Conservation (phyloP, 108 stramenopile genomes). For the Skeletonema tropicum region DNA sequence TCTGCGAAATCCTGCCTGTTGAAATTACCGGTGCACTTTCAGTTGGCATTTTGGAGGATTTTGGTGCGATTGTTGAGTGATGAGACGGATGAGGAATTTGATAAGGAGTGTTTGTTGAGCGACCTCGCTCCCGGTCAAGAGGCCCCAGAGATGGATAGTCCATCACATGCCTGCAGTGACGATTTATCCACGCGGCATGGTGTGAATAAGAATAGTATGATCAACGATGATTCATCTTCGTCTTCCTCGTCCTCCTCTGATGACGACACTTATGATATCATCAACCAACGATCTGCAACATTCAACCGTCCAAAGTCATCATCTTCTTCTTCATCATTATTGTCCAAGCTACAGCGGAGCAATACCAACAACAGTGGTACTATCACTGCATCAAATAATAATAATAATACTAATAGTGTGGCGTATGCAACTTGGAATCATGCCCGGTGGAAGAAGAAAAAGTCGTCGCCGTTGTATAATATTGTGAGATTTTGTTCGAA, state of each 20-base stretch:
- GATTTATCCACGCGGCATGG: not conserved
- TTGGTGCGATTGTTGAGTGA: constrained; percentile 63
- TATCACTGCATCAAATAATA: no score
- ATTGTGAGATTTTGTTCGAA: constrained; percentile 38
- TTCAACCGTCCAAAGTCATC: not conserved
- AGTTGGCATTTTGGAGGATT: constrained; percentile 63
- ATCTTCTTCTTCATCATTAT: not conserved
- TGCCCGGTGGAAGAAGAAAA: constrained; percentile 36
- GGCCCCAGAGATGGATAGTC: not conserved
- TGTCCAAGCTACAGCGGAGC: not conserved
- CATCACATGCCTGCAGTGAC: not conserved
- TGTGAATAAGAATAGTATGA: not conserved
- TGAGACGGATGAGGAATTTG: constrained; percentile 63
- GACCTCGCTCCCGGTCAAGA: no score
- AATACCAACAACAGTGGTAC: not conserved
- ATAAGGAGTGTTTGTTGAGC: constrained; percentile 56
- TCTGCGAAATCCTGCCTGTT: constrained; percentile 26
- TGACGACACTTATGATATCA: not conserved
- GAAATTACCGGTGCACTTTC: constrained; percentile 57
- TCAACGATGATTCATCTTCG: not conserved
- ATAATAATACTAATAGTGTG: not conserved
- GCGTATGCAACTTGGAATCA: constrained; percentile 25
- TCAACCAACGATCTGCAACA: not conserved
- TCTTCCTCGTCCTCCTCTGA: not conserved
- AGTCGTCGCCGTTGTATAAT: constrained; percentile 33